Evolutionary conservation across 805 yeast species (phyloP).

Genomic region (Yamadazyma sp.): DNA sequence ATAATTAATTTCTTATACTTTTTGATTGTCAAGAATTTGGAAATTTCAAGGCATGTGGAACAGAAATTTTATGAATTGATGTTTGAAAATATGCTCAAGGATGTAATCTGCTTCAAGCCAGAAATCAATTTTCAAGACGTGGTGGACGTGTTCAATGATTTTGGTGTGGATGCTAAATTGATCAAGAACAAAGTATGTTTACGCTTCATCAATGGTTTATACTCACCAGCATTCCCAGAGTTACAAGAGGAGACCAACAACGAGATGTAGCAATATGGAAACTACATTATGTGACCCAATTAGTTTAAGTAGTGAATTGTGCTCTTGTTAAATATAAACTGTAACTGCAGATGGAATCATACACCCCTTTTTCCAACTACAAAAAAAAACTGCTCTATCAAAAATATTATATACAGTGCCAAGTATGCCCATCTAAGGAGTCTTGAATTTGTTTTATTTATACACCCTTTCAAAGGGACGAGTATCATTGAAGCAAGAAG

Average conservation of each 20-base stretch:
- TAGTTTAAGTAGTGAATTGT: too few relatives aligned
- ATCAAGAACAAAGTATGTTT: slow-evolving; percentile 2
- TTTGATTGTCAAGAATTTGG: slow-evolving; percentile 3
- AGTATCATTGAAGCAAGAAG: slow-evolving; percentile 90
- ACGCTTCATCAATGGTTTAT: slow-evolving; percentile 1
- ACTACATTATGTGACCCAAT: too few relatives aligned
- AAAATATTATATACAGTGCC: slow-evolving; percentile 1
- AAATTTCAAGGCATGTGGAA: not conserved
- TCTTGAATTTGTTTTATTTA: slow-evolving; percentile 35
- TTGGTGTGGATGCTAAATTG: not conserved
- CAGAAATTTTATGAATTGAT: not conserved
- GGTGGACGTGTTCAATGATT: not conserved
- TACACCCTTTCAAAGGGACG: slow-evolving; percentile 94
- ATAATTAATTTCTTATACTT: slow-evolving; percentile 1
- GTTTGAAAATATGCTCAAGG: not conserved
- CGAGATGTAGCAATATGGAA: too few relatives aligned
- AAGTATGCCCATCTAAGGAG: not conserved
- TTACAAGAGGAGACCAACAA: too few relatives aligned
- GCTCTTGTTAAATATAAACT: too few relatives aligned
- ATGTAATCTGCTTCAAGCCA: not conserved
- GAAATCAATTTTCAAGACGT: not conserved
- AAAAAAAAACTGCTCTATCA: too few relatives aligned
- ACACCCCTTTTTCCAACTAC: too few relatives aligned
- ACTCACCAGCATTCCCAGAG: slow-evolving; percentile 1
- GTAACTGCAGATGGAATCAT: too few relatives aligned